Percentiles rank a stretch among this genome's conserved stretches.
These are phyloP conservation scores for Entomortierella lignicola DNA, from an alignment of 192 early-diverging fungal species.

Conservation along the genomic window DNA sequence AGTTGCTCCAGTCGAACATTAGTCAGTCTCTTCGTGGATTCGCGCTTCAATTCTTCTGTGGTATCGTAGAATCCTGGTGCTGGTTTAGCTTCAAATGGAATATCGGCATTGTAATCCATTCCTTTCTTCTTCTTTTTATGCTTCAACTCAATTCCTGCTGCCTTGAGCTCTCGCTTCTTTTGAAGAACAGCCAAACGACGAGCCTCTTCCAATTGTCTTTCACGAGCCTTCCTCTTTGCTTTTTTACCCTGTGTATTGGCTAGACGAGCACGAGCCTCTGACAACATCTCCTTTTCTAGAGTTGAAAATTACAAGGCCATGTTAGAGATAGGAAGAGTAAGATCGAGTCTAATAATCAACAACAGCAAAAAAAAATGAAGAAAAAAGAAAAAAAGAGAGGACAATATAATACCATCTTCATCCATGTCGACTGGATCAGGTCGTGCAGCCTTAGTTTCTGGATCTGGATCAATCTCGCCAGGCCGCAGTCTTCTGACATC, in stretches of 20 bases:
- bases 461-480: conserved; percentile 97
- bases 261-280: conserved; percentile 95
- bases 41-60: conserved; percentile 81
- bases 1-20: conserved; percentile 84
- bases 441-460: conserved; percentile 95
- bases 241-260: conserved; percentile 99
- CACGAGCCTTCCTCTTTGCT: conserved; percentile 98
- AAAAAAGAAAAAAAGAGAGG: too few species aligned
- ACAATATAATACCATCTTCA: conserved; percentile 72
- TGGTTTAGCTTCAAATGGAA: conserved; percentile 91
- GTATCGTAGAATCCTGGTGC: conserved; percentile 94
- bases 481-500: conserved; percentile 88
- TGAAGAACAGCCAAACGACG: conserved; percentile 89
- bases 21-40: conserved; percentile 71
- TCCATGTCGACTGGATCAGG: conserved; percentile 99
- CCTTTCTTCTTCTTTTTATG: conserved; percentile 77
- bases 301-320: too few species aligned
- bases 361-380: too few species aligned
- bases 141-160: conserved; percentile 92
- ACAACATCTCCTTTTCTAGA: conserved; percentile 98
- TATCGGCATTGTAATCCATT: conserved; percentile 97
- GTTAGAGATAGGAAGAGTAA: too few species aligned
- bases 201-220: conserved; percentile 97
- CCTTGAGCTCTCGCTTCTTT: conserved; percentile 96
- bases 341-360: not conserved